Conservation (phyloP, 768 basidiomycete species). For the Boletales sp. region DNA sequence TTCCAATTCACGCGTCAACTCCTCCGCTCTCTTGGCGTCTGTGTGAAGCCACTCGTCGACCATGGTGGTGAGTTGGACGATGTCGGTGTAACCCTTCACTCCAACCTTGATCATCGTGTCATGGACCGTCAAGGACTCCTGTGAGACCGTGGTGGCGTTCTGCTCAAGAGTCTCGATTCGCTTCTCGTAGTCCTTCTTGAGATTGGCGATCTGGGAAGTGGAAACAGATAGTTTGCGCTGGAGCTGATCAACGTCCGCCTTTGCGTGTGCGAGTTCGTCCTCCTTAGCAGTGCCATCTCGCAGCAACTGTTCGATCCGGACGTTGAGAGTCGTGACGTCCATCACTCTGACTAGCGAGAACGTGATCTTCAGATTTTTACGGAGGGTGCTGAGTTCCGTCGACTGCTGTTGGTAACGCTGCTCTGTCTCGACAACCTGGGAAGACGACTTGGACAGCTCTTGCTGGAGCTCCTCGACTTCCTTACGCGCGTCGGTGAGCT, state of each 20-base stretch:
- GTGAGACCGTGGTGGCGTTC: not conserved
- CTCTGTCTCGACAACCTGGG: not conserved
- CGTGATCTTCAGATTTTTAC: not conserved
- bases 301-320: not conserved
- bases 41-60: conserved; percentile 8
- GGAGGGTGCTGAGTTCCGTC: not conserved
- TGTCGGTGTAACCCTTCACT: not conserved
- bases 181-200: not conserved
- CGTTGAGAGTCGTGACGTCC: not conserved
- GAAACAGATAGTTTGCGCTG: not conserved
- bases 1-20: not conserved
- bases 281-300: not conserved
- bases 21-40: conserved; percentile 5
- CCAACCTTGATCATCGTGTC: not conserved
- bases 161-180: not conserved
- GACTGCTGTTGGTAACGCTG: not conserved
- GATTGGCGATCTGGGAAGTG: not conserved
- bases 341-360: not conserved
- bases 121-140: not conserved
- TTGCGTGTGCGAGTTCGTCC: not conserved
- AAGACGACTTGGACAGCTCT: not conserved
- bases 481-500: not conserved
- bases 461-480: not conserved
- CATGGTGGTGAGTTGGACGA: conserved; percentile 7
- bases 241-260: not conserved